A percentile compares a stretch with the other conserved stretches of the same genome.
Evolutionary conservation across 495 filamentous ascomycete species (phyloP).

Genomic region (Hypoxylon fuscum): DNA sequence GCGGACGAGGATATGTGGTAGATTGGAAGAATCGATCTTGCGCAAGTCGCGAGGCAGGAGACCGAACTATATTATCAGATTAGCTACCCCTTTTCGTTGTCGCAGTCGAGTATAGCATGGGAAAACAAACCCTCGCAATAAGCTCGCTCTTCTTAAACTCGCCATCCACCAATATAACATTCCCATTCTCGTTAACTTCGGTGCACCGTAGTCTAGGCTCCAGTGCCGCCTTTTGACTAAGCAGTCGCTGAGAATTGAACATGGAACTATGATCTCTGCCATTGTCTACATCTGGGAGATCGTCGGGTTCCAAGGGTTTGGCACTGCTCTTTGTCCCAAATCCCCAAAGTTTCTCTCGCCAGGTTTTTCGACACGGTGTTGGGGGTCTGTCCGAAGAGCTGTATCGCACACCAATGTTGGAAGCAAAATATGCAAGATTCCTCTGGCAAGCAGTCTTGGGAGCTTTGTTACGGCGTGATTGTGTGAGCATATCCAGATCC

Average conservation of each 20-base stretch:
- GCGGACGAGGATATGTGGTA: slow-evolving; percentile 96
- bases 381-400: slow-evolving; percentile 44
- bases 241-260: slow-evolving; percentile 66
- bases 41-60: slow-evolving; percentile 94
- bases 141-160: slow-evolving; percentile 97
- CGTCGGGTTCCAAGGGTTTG: slow-evolving; percentile 57
- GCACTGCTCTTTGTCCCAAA: slow-evolving; percentile 42
- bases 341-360: slow-evolving; percentile 67
- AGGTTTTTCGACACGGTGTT: slow-evolving; percentile 57
- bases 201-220: slow-evolving; percentile 89
- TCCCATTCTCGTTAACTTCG: slow-evolving; percentile 91
- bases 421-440: slow-evolving; percentile 16
- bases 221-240: slow-evolving; percentile 76
- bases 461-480: slow-evolving; percentile 21
- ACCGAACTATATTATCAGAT: slow-evolving; percentile 75
- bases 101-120: neutral
- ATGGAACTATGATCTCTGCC: slow-evolving; percentile 61
- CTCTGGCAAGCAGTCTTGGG: slow-evolving; percentile 16
- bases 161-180: slow-evolving; percentile 92
- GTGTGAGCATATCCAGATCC: slow-evolving; percentile 56
- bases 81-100: slow-evolving; percentile 31
- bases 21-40: slow-evolving; percentile 96
- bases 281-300: slow-evolving; percentile 59
- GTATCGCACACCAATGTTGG: slow-evolving; percentile 44
- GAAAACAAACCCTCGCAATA: slow-evolving; percentile 86